These are phyloP conservation scores for Penicillium palitans DNA, from an alignment of 2,329 filamentous ascomycete genomes.

Conservation along the genomic window DNA sequence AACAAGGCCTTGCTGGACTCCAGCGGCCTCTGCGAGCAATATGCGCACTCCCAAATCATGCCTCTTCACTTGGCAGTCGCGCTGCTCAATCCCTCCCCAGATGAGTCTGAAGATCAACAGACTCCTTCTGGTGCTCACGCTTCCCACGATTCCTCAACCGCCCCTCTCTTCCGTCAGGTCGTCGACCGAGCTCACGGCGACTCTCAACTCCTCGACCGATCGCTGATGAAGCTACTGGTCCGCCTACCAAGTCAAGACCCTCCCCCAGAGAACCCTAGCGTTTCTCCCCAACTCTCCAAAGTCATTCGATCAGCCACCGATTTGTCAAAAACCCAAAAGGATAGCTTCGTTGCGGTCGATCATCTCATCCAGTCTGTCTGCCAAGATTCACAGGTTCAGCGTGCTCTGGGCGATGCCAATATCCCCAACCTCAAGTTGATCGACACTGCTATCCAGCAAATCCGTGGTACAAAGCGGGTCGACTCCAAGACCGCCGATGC, in stretches of 20 bases:
- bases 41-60: conserved; percentile 85
- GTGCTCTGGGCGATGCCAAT: conserved; percentile 78
- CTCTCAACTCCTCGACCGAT: conserved; percentile 80
- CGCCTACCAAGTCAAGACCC: conserved; percentile 92
- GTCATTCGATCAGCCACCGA: conserved; percentile 83
- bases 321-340: conserved; percentile 95
- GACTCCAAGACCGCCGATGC: conserved; percentile 94
- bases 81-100: conserved; percentile 48
- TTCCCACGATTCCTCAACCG: conserved; percentile 60
- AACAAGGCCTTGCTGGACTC: conserved; percentile 87
- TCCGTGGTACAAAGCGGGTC: conserved; percentile 87
- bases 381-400: conserved; percentile 75
- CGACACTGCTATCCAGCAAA: conserved; percentile 84
- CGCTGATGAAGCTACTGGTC: conserved; percentile 88
- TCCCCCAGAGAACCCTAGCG: conserved; percentile 81
- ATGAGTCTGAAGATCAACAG: conserved; percentile 77
- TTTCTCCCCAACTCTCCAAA: conserved; percentile 78
- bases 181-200: conserved; percentile 93
- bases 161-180: conserved; percentile 90
- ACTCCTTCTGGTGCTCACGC: conserved; percentile 56
- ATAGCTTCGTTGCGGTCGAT: conserved; percentile 90
- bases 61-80: conserved; percentile 80
- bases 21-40: conserved; percentile 82
- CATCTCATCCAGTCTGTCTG: conserved; percentile 84
- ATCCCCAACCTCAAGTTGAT: conserved; percentile 88